Conservation (phyloP, 495 filamentous ascomycete genomes). For the Achaetomiella virescens region DNA sequence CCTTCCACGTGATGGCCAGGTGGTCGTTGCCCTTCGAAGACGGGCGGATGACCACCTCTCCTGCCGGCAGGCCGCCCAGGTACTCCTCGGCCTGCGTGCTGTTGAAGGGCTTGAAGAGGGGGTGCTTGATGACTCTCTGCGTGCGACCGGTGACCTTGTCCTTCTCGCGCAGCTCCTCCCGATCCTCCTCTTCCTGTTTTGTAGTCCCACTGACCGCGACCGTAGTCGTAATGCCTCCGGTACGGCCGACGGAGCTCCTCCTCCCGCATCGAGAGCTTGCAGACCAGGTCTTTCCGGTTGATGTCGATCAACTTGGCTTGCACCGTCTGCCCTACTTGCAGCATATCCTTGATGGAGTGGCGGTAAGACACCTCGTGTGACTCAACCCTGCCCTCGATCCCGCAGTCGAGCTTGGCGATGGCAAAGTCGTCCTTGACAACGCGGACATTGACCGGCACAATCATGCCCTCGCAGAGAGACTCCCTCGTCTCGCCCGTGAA, state of each 20-base stretch:
- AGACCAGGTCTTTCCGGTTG: constrained; percentile 73
- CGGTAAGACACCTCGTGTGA: constrained; percentile 64
- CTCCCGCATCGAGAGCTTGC: constrained; percentile 76
- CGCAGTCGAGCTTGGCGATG: constrained; percentile 87
- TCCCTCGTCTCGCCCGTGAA: constrained; percentile 88
- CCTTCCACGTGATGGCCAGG: constrained; percentile 95
- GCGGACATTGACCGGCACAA: constrained; percentile 81
- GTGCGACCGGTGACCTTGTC: constrained; percentile 74
- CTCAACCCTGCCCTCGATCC: constrained; percentile 80
- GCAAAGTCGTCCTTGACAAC: constrained; percentile 86
- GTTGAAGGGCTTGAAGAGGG: constrained; percentile 89
- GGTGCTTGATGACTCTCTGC: constrained; percentile 93
- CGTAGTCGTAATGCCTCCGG: constrained; percentile 58
- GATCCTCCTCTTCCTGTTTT: constrained; percentile 70
- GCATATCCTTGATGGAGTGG: constrained; percentile 49
- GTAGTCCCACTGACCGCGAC: constrained; percentile 79
- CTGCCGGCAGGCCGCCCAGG: constrained; percentile 71
- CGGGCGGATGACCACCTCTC: constrained; percentile 91
- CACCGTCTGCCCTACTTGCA: constrained; percentile 69
- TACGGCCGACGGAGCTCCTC: constrained; percentile 67
- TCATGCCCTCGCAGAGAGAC: constrained; percentile 78
- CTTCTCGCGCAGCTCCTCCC: constrained; percentile 69
- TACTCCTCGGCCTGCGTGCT: constrained; percentile 89
- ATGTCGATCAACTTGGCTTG: constrained; percentile 81
- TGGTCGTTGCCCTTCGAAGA: constrained; percentile 92